These are phyloP conservation scores for Dendrocalamus latiflorus DNA, from an alignment of 202 grass and related monocot species.

Conservation along the genomic window DNA sequence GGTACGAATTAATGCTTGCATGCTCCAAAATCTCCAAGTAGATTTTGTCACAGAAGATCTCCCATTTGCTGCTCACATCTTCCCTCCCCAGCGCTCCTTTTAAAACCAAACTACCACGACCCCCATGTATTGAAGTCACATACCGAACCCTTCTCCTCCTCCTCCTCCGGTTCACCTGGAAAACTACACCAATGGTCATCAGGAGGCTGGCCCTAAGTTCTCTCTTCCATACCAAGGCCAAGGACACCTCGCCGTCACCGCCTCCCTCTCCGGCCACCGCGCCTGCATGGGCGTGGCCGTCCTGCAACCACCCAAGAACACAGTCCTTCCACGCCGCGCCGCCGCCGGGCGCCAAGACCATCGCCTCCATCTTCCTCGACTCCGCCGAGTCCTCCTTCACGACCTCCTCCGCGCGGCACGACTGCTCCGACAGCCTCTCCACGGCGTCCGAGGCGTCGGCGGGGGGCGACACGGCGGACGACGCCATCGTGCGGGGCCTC, in stretches of 20 bases:
- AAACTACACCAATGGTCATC: conserved; percentile 40
- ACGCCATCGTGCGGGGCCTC: conserved; percentile 39
- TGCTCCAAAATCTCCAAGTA: not conserved
- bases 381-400: conserved; percentile 58
- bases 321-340: conserved; percentile 22
- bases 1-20: no score
- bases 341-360: not conserved
- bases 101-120: conserved; percentile 30
- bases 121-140: conserved; percentile 27
- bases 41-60: not conserved
- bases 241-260: conserved; percentile 2
- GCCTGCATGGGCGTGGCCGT: conserved; percentile 50
- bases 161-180: not conserved
- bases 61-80: not conserved
- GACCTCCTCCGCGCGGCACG: conserved; percentile 39
- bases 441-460: conserved; percentile 42
- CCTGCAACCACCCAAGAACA: conserved; percentile 45
- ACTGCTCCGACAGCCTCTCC: conserved; percentile 54
- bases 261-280: not conserved
- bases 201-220: conserved; percentile 37
- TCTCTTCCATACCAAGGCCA: conserved; percentile 46
- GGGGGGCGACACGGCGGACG: conserved; percentile 21
- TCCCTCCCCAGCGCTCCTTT: conserved; percentile 28
- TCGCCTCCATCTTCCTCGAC: conserved; percentile 49
- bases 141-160: not conserved